Conservation (phyloP, 345 rosid species). For the Salix viminalis region DNA sequence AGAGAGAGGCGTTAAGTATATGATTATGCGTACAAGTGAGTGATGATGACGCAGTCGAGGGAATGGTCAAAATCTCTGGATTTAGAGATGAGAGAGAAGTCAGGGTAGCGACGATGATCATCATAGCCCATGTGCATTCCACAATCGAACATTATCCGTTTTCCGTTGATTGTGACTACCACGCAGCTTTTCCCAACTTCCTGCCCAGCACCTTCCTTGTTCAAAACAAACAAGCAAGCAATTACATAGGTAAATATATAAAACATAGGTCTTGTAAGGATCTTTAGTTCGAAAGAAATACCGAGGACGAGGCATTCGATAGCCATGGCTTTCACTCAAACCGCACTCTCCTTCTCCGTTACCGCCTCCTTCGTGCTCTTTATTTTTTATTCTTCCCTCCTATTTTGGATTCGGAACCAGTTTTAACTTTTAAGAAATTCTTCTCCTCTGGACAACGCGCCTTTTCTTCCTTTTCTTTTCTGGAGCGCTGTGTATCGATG, state of each 20-base stretch:
- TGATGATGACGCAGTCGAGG: conserved; percentile 69
- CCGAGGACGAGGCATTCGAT: conserved; percentile 70
- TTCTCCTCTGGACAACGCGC: no score
- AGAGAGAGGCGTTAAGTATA: neutral
- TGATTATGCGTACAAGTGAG: conserved; percentile 58
- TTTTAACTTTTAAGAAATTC: no score
- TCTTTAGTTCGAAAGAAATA: neutral
- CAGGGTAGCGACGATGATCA: conserved; percentile 82
- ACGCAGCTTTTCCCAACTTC: conserved; percentile 96
- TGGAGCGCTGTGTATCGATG: no score
- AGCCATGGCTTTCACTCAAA: conserved; percentile 39
- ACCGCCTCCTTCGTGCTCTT: neutral
- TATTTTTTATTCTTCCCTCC: neutral
- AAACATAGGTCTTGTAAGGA: neutral
- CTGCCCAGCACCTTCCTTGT: conserved; percentile 74
- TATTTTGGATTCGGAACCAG: no score
- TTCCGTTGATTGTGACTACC: conserved; percentile 77
- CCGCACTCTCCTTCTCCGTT: neutral
- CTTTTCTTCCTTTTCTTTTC: no score
- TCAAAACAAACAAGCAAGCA: neutral
- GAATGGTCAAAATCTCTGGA: conserved; percentile 48
- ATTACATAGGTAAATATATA: neutral
- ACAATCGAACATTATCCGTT: conserved; percentile 89
- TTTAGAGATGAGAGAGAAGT: conserved; percentile 64
- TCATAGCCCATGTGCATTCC: conserved; percentile 96